phyloP scores from a whole-genome alignment of 78 protist genomes.

The Anaeramoeba flamelloides region DNA sequence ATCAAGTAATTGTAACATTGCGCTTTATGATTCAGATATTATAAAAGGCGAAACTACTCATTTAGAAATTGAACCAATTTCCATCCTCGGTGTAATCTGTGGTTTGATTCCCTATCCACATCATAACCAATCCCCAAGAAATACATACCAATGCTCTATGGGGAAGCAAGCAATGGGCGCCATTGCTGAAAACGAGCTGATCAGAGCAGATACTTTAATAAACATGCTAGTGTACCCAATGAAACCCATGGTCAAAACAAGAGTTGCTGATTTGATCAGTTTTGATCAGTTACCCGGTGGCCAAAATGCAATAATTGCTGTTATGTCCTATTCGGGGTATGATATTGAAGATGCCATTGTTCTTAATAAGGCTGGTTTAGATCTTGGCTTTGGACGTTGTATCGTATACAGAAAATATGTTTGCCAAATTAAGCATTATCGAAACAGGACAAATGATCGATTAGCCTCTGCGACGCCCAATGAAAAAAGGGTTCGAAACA shows the following conservation, averaged over 20 bases:
- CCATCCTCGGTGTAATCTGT: constrained; percentile 73
- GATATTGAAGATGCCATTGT: constrained; percentile 98
- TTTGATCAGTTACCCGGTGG: constrained; percentile 75
- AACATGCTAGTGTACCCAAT: constrained; percentile 52
- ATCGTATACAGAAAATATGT: constrained; percentile 56
- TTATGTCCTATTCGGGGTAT: constrained; percentile 84
- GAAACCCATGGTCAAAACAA: constrained; percentile 76
- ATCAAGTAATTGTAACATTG: constrained; percentile 36
- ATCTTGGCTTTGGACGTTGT: constrained; percentile 80
- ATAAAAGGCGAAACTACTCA: constrained; percentile 63
- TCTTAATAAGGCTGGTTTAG: constrained; percentile 81
- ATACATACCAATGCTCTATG: constrained; percentile 98
- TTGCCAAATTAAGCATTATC: background rate
- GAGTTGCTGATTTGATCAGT: constrained; percentile 35
- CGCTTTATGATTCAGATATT: constrained; percentile 39
- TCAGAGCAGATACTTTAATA: constrained; percentile 87
- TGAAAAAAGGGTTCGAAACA: background rate
- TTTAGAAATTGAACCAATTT: constrained; percentile 93
- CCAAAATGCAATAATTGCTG: constrained; percentile 90
- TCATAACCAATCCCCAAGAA: constrained; percentile 99
- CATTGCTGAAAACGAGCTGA: constrained; percentile 84
- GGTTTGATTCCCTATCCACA: constrained; percentile 45
- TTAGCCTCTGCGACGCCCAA: background rate
- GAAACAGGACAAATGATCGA: background rate
- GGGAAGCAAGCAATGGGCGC: constrained; percentile 99